Percentiles rank a stretch among this genome's conserved stretches.
Evolutionary conservation across 1,139 yeast genomes (phyloP).

Genomic region (Hemisphaericaspora xylanilytica): DNA sequence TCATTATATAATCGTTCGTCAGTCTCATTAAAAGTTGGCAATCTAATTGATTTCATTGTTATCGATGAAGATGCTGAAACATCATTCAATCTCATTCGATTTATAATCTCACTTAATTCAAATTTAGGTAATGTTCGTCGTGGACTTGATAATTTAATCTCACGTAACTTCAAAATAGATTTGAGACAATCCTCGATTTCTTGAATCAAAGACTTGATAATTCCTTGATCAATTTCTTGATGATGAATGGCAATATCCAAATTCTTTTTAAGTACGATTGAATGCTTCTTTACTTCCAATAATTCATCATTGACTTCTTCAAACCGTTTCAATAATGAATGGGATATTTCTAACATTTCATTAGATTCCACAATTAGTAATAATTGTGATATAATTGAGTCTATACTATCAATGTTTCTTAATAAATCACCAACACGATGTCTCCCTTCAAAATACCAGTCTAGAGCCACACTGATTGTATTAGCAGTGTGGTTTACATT

Average conservation of each 20-base stretch:
- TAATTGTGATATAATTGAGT: slow-evolving; percentile 45
- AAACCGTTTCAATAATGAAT: slow-evolving; percentile 23
- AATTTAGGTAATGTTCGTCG: slow-evolving; percentile 38
- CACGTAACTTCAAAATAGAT: slow-evolving; percentile 37
- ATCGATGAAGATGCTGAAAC: slow-evolving; percentile 16
- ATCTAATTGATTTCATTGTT: slow-evolving; percentile 21
- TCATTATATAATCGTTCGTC: slow-evolving; percentile 31
- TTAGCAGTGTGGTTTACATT: slow-evolving; percentile 13
- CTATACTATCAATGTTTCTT: slow-evolving; percentile 43
- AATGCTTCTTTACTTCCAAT: slow-evolving; percentile 37
- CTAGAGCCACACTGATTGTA: slow-evolving; percentile 16
- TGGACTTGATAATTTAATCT: slow-evolving; percentile 42
- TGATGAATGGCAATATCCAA: slow-evolving; percentile 58
- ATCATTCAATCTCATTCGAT: slow-evolving; percentile 35
- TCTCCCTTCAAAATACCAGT: slow-evolving; percentile 52
- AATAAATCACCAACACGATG: slow-evolving; percentile 38
- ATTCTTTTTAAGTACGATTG: slow-evolving; percentile 38
- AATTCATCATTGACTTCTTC: slow-evolving; percentile 39
- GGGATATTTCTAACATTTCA: slow-evolving; percentile 13
- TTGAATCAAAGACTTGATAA: slow-evolving; percentile 48
- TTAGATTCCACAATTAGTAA: slow-evolving; percentile 26
- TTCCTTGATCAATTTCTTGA: slow-evolving; percentile 52
- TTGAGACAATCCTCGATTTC: slow-evolving; percentile 51
- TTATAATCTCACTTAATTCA: slow-evolving; percentile 40
- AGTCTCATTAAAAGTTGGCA: slow-evolving; percentile 33